A percentile compares a stretch with the other conserved stretches of the same genome.
These are phyloP conservation scores for Chrysoporthe austroafricana DNA, from an alignment of 2,329 filamentous ascomycete species.

Conservation along the genomic window DNA sequence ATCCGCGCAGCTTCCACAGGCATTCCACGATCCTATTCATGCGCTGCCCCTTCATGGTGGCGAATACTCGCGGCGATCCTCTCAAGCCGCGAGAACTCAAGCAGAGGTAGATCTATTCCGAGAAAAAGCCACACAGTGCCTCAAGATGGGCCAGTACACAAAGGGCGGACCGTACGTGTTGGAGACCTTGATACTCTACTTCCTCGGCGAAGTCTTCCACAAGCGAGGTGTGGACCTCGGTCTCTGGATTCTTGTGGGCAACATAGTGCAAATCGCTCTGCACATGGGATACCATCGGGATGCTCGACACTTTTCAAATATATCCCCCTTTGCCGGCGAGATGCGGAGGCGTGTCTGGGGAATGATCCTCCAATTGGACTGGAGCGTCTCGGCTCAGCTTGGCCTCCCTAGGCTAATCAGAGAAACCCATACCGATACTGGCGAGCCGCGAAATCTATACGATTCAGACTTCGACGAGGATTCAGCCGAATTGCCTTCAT, in stretches of 20 bases:
- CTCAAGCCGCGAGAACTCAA: background rate
- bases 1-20: slow-evolving; percentile 35
- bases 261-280: slow-evolving; percentile 41
- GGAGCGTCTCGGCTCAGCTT: slow-evolving; percentile 46
- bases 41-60: background rate
- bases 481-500: slow-evolving; percentile 43
- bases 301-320: slow-evolving; percentile 43
- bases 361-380: slow-evolving; percentile 46
- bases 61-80: background rate
- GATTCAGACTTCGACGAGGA: slow-evolving; percentile 46
- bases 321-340: slow-evolving; percentile 48
- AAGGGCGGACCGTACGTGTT: slow-evolving; percentile 47
- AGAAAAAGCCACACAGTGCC: slow-evolving; percentile 42
- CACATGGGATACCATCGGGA: slow-evolving; percentile 51
- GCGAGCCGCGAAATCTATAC: slow-evolving; percentile 47
- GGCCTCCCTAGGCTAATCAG: slow-evolving; percentile 49
- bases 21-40: slow-evolving; percentile 11
- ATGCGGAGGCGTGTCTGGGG: slow-evolving; percentile 50
- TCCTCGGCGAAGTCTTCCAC: slow-evolving; percentile 38
- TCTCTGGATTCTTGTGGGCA: slow-evolving; percentile 41
- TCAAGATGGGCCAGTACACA: slow-evolving; percentile 45
- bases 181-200: slow-evolving; percentile 43
- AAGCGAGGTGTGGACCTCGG: slow-evolving; percentile 39
- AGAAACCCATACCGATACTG: slow-evolving; percentile 44
- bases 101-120: slow-evolving; percentile 29